Conservation (phyloP, 306 rosid genomes). For the Vigna unguiculata region DNA sequence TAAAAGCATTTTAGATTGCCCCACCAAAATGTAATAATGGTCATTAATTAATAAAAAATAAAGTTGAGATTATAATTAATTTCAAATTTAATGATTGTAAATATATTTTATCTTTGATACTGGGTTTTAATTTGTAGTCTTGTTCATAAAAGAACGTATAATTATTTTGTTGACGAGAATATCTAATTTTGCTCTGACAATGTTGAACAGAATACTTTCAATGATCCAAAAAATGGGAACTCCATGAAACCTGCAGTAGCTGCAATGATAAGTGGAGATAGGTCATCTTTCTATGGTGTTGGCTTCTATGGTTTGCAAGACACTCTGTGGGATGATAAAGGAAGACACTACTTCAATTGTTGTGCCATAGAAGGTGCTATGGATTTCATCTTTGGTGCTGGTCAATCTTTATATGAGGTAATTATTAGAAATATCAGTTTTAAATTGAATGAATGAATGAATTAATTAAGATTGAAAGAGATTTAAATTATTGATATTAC, state of each 20-base stretch:
- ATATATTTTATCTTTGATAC: too few relatives aligned
- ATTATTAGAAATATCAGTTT: too few relatives aligned
- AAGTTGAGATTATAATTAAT: too few relatives aligned
- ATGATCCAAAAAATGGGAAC: slow-evolving; percentile 39
- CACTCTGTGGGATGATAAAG: slow-evolving; percentile 80
- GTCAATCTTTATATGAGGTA: slow-evolving; percentile 80
- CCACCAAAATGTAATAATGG: too few relatives aligned
- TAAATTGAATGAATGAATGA: too few relatives aligned
- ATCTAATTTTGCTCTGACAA: background rate
- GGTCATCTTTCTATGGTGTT: slow-evolving; percentile 51
- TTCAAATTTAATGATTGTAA: too few relatives aligned
- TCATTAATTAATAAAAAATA: too few relatives aligned
- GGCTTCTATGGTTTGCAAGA: slow-evolving; percentile 86
- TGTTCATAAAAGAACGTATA: too few relatives aligned
- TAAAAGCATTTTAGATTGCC: too few relatives aligned
- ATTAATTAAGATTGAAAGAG: too few relatives aligned
- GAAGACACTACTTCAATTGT: slow-evolving; percentile 69
- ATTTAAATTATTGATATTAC: too few relatives aligned
- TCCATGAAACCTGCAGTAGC: slow-evolving; percentile 63
- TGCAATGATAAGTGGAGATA: slow-evolving; percentile 69
- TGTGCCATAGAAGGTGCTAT: slow-evolving; percentile 84
- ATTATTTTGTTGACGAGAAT: background rate
- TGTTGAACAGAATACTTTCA: slow-evolving; percentile 62
- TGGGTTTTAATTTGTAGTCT: too few relatives aligned
- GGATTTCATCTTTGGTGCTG: slow-evolving; percentile 86